phyloP scores from a whole-genome alignment of 106 monocot genomes.

The Dioscorea dumetorum region DNA sequence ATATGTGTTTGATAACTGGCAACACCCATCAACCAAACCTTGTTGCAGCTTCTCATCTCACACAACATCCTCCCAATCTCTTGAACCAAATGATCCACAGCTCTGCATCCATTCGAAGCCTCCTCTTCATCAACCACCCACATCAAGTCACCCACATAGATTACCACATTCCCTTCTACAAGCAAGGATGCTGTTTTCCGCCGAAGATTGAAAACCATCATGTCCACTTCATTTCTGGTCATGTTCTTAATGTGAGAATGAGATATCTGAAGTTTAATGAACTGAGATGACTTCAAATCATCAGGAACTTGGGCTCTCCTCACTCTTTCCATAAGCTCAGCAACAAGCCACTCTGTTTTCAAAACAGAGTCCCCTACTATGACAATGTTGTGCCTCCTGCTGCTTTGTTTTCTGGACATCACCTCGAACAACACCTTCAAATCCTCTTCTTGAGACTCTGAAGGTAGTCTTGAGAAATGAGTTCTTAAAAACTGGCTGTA shows the following conservation, averaged over 20 bases:
- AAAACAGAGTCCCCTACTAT: conserved; percentile 73
- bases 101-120: conserved; percentile 14
- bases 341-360: conserved; percentile 44
- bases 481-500: background rate
- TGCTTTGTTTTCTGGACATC: conserved; percentile 42
- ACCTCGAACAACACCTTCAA: conserved; percentile 48
- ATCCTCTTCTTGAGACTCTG: conserved; percentile 36
- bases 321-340: conserved; percentile 49
- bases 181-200: conserved; percentile 30
- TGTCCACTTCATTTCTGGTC: conserved; percentile 56
- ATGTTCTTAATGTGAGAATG: conserved; percentile 48
- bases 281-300: conserved; percentile 51
- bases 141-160: conserved; percentile 71
- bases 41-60: conserved; percentile 31
- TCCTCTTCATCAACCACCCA: conserved; percentile 60
- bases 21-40: conserved; percentile 68
- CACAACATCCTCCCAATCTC: conserved; percentile 55
- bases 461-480: conserved; percentile 25
- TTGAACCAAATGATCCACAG: conserved; percentile 43
- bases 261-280: conserved; percentile 58
- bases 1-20: conserved; percentile 82
- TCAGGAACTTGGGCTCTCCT: conserved; percentile 70
- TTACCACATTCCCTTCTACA: conserved; percentile 20
- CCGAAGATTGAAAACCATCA: conserved; percentile 50
- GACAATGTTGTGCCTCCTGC: conserved; percentile 37